These are phyloP conservation scores for Auricularia auricula-judae DNA, from an alignment of 768 basidiomycete genomes.

Conservation along the genomic window DNA sequence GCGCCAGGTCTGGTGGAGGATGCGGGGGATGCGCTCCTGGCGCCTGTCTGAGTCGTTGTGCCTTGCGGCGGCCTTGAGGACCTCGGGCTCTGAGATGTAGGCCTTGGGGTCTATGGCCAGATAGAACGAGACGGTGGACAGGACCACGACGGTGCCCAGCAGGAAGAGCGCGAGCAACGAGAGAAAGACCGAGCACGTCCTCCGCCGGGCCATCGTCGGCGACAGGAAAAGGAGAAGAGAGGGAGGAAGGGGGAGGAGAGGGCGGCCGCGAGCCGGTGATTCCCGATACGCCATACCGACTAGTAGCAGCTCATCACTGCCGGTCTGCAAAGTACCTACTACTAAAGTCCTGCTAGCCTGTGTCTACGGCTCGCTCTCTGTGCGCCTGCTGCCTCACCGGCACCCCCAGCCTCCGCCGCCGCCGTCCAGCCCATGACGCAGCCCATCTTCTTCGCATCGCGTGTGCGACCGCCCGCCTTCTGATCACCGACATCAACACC, in stretches of 20 bases:
- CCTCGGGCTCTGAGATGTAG: constrained; percentile 70
- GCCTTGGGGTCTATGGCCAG: constrained; percentile 70
- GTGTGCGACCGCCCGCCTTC: too few species aligned
- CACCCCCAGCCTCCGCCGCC: too few species aligned
- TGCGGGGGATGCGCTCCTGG: constrained; percentile 74
- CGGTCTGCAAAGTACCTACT: too few species aligned
- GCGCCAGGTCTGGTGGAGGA: constrained; percentile 99
- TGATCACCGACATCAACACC: too few species aligned
- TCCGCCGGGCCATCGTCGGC: constrained; percentile 30
- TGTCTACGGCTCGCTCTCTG: too few species aligned
- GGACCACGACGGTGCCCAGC: constrained; percentile 79
- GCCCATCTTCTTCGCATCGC: too few species aligned
- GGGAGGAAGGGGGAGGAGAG: constrained; percentile 12
- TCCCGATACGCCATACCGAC: too few species aligned
- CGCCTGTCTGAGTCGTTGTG: constrained; percentile 53
- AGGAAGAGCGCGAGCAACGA: constrained; percentile 65
- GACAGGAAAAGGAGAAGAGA: constrained; percentile 6
- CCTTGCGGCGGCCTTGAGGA: constrained; percentile 46
- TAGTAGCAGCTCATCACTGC: too few species aligned
- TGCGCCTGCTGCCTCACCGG: too few species aligned
- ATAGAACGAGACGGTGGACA: constrained; percentile 85
- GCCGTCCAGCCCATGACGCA: too few species aligned
- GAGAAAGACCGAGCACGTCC: constrained; percentile 36
- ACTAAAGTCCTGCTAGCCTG: too few species aligned
- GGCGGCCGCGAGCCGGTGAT: constrained; percentile 9